Evolutionary conservation across 2,329 filamentous ascomycete species (phyloP).

Genomic region (Alternaria sp.): DNA sequence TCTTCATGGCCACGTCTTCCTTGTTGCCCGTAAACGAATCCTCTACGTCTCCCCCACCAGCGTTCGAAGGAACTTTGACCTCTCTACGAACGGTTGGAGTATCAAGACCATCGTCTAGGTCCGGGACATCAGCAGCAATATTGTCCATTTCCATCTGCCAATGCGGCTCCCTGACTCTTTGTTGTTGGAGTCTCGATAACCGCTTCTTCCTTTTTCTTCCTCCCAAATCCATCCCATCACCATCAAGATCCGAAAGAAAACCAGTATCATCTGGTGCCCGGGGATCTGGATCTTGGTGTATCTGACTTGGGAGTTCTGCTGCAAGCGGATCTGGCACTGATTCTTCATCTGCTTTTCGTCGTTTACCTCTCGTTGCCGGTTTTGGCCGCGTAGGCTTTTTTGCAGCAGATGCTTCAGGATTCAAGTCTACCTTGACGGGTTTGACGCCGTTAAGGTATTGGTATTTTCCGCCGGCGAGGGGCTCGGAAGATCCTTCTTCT

Average conservation of each 20-base stretch:
- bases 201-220: conserved; percentile 6
- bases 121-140: neutral
- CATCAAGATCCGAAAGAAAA: conserved; percentile 12
- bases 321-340: neutral
- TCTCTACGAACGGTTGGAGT: neutral
- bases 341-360: conserved; percentile 5
- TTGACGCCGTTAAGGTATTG: conserved; percentile 10
- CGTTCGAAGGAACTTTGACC: neutral
- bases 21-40: neutral
- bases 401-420: conserved; percentile 5
- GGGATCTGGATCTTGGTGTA: conserved; percentile 8
- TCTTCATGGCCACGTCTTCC: neutral
- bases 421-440: conserved; percentile 11
- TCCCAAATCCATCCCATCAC: neutral
- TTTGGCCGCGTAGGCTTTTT: neutral
- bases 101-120: neutral
- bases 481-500: conserved; percentile 9
- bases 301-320: neutral
- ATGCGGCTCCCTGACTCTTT: conserved; percentile 5
- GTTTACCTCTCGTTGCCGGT: conserved; percentile 1
- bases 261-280: conserved; percentile 11
- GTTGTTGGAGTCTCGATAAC: conserved; percentile 5
- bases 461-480: conserved; percentile 12
- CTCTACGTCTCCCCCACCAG: neutral
- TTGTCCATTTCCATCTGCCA: conserved; percentile 7